Base-by-base conservation (phyloP, 164 flowering plant species). In the Euptelea pleiosperma region DNA sequence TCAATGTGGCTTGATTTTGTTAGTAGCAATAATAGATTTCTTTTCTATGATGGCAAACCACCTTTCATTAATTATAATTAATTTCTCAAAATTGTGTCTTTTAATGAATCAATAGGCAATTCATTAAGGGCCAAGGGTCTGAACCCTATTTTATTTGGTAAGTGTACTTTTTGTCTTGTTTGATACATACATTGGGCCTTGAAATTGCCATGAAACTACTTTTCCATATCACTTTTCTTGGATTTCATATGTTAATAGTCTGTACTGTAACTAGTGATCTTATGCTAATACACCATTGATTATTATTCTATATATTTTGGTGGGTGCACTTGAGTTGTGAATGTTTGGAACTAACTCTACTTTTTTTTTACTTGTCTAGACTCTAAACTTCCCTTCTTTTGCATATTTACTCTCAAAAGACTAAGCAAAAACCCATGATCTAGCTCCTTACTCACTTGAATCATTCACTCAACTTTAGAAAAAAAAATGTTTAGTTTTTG, bases 41-140 rank as follows among this genome's bases (percentile, higher is more conserved):
- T 67, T 69, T 64, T 61, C 33, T 42, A 16, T 66, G 48, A 58
- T 77, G 76, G 76, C 74, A 77, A 74, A 77, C 76, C 71, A 63
- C 33, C 61, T 63, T 58, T 50, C 12, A 48, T 29, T 26, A 51
- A 57, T 22, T 49, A 58, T 30, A 31, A 51, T 7, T 30, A 54
- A 18, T 29, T 35, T 15, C 33, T 22, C n/a, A 36, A 39, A 45
- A 52, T 30, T 50, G 44, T 40, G 57, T 34, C 24, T 52, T 52
- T 25, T 31, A 15, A 29, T 62, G 48, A 42, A 61, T 26, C 59
- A 54, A 54, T 42, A 61, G 48, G 40, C 47, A 65, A 29, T 58
- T 51, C 45, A 51, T 21, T 43, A 53, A 52, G 45, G 50, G 29
- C 37, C 28, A n/a, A 34, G 9, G 2, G 26, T 14, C 3, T 39